Evolutionary conservation across 306 rosid species (phyloP).

Genomic region (Arachis stenosperma): DNA sequence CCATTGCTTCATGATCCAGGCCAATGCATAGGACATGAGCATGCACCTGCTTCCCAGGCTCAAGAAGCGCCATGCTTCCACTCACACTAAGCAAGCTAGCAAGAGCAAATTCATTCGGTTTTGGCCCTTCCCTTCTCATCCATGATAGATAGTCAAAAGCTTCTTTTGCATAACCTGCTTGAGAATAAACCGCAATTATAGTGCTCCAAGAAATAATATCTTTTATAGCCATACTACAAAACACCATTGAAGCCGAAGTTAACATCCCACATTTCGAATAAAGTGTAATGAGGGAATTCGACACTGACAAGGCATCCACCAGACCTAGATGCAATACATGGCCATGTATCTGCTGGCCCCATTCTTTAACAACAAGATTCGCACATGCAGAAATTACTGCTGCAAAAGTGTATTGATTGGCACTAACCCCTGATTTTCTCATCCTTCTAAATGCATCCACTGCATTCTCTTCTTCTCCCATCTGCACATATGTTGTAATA

Average conservation of each 20-base stretch:
- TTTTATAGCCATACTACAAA: constrained; percentile 56
- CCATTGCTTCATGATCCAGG: constrained; percentile 56
- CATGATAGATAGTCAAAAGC: constrained; percentile 66
- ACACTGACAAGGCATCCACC: constrained; percentile 60
- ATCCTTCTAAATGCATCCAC: constrained; percentile 64
- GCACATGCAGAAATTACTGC: constrained; percentile 71
- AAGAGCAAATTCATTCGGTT: constrained; percentile 76
- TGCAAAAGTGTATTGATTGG: constrained; percentile 79
- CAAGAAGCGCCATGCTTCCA: constrained; percentile 80
- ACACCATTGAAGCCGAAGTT: constrained; percentile 57
- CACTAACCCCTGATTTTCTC: constrained; percentile 59
- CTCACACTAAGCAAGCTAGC: constrained; percentile 75
- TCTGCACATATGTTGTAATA: constrained; percentile 54
- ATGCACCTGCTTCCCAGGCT: constrained; percentile 81
- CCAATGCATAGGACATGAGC: constrained; percentile 65
- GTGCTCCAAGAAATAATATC: constrained; percentile 92
- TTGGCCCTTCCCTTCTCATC: constrained; percentile 77
- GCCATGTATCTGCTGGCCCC: constrained; percentile 73
- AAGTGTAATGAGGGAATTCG: constrained; percentile 68
- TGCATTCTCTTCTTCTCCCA: constrained; percentile 61
- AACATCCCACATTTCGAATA: constrained; percentile 73
- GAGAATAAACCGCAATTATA: constrained; percentile 75
- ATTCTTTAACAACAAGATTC: constrained; percentile 56
- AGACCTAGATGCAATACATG: constrained; percentile 59
- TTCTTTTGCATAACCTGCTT: constrained; percentile 68